phyloP scores from a whole-genome alignment of 192 early-diverging fungal species.

The Coemansia sp. region DNA sequence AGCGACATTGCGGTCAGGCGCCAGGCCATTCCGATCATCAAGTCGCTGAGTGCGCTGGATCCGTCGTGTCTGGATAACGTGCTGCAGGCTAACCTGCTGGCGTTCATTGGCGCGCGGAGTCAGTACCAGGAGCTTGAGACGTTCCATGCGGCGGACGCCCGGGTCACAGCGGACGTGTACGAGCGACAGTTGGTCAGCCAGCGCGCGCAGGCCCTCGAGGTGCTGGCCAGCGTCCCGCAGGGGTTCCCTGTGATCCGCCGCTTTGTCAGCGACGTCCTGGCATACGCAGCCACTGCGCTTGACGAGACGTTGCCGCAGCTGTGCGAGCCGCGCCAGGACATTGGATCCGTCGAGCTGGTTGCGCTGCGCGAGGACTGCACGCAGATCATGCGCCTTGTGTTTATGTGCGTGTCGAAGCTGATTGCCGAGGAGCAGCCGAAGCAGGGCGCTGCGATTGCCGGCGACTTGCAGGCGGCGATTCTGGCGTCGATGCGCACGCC shows the following conservation, averaged over 20 bases:
- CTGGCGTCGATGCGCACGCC: conserved; percentile 37
- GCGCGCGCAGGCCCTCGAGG: conserved; percentile 34
- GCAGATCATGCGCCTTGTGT: conserved; percentile 37
- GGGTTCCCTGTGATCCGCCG: conserved; percentile 20
- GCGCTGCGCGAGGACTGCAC: conserved; percentile 36
- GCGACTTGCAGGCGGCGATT: conserved; percentile 14
- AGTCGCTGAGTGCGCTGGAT: conserved; percentile 19
- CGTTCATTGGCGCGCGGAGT: conserved; percentile 19
- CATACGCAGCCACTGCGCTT: conserved; percentile 18
- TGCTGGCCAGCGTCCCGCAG: conserved; percentile 28
- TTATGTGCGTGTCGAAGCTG: conserved; percentile 37
- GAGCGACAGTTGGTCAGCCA: conserved; percentile 17
- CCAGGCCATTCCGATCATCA: conserved; percentile 32
- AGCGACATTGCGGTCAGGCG: conserved; percentile 21
- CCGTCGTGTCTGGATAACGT: conserved; percentile 18
- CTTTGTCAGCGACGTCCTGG: conserved; percentile 30
- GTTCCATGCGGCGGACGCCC: conserved; percentile 2
- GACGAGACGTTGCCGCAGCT: conserved; percentile 13
- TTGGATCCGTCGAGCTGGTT: conserved; percentile 34
- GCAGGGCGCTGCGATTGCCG: neutral
- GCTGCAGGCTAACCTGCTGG: conserved; percentile 35
- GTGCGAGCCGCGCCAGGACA: conserved; percentile 2
- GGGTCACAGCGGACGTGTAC: conserved; percentile 13
- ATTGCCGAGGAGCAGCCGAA: conserved; percentile 1
- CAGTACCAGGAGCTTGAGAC: conserved; percentile 15